phyloP scores from a whole-genome alignment of 108 stramenopile species.

The Nitzschia sp. region DNA sequence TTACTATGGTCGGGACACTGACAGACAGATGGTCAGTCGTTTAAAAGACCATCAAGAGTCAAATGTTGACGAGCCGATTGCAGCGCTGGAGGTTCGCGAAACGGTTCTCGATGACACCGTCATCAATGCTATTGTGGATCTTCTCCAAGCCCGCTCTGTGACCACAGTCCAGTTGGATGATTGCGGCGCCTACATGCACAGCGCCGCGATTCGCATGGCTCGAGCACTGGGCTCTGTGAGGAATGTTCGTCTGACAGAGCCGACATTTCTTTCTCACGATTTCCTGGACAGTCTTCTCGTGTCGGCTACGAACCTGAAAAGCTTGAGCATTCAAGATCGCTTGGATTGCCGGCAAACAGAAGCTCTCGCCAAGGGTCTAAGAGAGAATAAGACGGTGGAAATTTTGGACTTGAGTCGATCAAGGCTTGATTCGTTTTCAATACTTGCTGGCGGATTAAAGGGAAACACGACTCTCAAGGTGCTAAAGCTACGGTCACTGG shows the following conservation, averaged over 20 bases:
- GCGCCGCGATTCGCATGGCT: constrained; percentile 7
- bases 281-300: constrained; percentile 23
- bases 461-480: constrained; percentile 4
- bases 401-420: constrained; percentile 25
- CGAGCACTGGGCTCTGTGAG: constrained; percentile 10
- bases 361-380: constrained; percentile 20
- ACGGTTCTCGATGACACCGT: constrained; percentile 25
- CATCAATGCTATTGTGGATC: constrained; percentile 18
- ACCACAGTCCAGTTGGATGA: constrained; percentile 22
- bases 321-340: constrained; percentile 21
- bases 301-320: constrained; percentile 21
- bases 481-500: constrained; percentile 24
- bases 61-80: neutral
- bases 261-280: constrained; percentile 27
- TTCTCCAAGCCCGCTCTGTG: constrained; percentile 7
- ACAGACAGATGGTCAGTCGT: constrained; percentile 10
- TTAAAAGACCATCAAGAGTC: neutral
- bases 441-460: constrained; percentile 13
- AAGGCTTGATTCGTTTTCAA: constrained; percentile 3
- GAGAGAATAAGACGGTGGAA: constrained; percentile 5
- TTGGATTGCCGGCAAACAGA: constrained; percentile 5
- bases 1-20: constrained; percentile 23
- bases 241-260: constrained; percentile 15
- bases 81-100: constrained; percentile 16
- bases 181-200: constrained; percentile 21